Percentiles rank a stretch among this genome's conserved stretches.
These are phyloP conservation scores for Panicum virgatum DNA, from an alignment of 202 grass and related monocot species.

Conservation along the genomic window DNA sequence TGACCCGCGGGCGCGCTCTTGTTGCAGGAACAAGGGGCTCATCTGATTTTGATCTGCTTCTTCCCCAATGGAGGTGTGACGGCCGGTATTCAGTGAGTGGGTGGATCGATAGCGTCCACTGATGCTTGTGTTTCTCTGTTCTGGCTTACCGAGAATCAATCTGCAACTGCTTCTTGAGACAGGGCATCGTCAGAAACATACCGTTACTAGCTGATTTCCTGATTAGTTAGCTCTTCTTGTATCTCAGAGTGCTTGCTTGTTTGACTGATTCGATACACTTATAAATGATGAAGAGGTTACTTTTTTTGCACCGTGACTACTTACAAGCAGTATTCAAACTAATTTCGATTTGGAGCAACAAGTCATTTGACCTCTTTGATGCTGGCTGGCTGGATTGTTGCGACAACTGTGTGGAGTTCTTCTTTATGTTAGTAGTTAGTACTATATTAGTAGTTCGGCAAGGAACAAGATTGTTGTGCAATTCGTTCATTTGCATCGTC, in stretches of 20 bases:
- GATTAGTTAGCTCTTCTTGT: constrained; percentile 1
- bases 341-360: neutral
- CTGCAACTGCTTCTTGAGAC: neutral
- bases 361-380: neutral
- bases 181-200: neutral
- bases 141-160: neutral
- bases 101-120: neutral
- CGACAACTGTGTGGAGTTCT: neutral
- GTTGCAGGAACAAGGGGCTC: constrained; percentile 23
- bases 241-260: neutral
- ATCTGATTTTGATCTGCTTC: constrained; percentile 9
- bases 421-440: neutral
- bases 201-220: neutral
- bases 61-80: too few relatives aligned
- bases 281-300: neutral
- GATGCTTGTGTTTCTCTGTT: neutral
- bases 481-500: neutral
- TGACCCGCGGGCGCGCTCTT: neutral
- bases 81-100: neutral
- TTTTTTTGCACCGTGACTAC: neutral
- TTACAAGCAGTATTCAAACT: neutral
- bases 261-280: constrained; percentile 6
- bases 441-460: neutral
- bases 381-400: neutral
- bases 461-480: neutral